Evolutionary conservation across 768 basidiomycete genomes (phyloP).

Genomic region (Lactarius psammicola): DNA sequence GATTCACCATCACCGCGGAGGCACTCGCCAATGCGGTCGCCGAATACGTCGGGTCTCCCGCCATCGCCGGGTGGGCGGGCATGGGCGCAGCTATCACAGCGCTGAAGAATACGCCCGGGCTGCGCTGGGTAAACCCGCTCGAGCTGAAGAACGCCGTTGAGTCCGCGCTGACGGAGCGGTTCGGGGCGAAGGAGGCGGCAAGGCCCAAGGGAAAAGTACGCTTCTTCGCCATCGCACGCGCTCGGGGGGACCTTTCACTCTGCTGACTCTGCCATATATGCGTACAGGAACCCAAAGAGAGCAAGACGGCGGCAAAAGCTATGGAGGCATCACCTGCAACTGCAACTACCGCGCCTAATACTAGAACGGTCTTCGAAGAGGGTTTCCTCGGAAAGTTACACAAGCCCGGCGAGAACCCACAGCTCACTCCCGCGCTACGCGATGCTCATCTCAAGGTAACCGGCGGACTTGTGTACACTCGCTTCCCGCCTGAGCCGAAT

Average conservation of each 20-base stretch:
- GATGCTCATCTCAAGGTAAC: conserved; percentile 81
- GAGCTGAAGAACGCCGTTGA: conserved; percentile 85
- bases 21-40: conserved; percentile 58
- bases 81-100: conserved; percentile 66
- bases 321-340: conserved; percentile 41
- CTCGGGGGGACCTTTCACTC: not conserved
- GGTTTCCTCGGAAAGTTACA: conserved; percentile 93
- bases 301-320: conserved; percentile 34
- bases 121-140: conserved; percentile 82
- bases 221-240: not conserved
- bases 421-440: conserved; percentile 72
- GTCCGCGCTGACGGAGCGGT: conserved; percentile 58
- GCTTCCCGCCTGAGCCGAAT: conserved; percentile 98
- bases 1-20: conserved; percentile 70
- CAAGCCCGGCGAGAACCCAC: conserved; percentile 91
- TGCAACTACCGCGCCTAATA: conserved; percentile 10
- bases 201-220: conserved; percentile 68
- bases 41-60: conserved; percentile 54
- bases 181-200: conserved; percentile 68
- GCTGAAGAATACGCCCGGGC: conserved; percentile 56
- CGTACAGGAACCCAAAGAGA: conserved; percentile 52
- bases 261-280: not conserved
- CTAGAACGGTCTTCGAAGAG: conserved; percentile 81
- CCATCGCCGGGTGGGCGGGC: conserved; percentile 68
- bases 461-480: conserved; percentile 82